Evolutionary conservation across 495 filamentous ascomycete species (phyloP).

Genomic region (Penicillium parvum): DNA sequence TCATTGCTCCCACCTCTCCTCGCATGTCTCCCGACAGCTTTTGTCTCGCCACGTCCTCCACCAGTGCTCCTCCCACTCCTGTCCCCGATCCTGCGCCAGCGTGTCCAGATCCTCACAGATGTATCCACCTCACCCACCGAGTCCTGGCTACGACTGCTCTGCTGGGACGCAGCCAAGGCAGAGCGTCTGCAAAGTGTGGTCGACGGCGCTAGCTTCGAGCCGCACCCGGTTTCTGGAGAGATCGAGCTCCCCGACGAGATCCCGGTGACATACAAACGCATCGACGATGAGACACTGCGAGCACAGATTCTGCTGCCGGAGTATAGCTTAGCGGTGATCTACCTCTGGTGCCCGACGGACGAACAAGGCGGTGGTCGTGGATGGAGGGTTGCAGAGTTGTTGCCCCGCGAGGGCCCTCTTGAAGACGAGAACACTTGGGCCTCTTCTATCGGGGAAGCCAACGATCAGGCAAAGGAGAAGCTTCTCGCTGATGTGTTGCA

Average conservation of each 20-base stretch:
- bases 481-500: slow-evolving; percentile 38
- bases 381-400: slow-evolving; percentile 82
- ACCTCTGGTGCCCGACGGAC: slow-evolving; percentile 67
- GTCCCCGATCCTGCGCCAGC: slow-evolving; percentile 86
- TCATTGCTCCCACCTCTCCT: slow-evolving; percentile 70
- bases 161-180: slow-evolving; percentile 68
- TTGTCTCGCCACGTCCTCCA: slow-evolving; percentile 71
- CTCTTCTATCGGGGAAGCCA: slow-evolving; percentile 49
- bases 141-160: slow-evolving; percentile 87
- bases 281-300: slow-evolving; percentile 86
- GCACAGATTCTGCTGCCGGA: slow-evolving; percentile 55
- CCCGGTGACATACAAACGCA: slow-evolving; percentile 59
- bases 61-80: slow-evolving; percentile 75
- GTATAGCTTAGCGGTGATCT: slow-evolving; percentile 52
- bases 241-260: slow-evolving; percentile 71
- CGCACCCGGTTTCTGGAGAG: slow-evolving; percentile 89
- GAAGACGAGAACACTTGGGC: slow-evolving; percentile 46
- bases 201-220: slow-evolving; percentile 66
- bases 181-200: slow-evolving; percentile 62
- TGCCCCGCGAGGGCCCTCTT: slow-evolving; percentile 47
- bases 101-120: slow-evolving; percentile 69
- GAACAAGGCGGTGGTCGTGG: slow-evolving; percentile 61
- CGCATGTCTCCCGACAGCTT: slow-evolving; percentile 80
- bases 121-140: slow-evolving; percentile 54
- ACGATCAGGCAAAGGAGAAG: slow-evolving; percentile 33